phyloP scores from a whole-genome alignment of 2,329 filamentous ascomycete species.

The Emergomyces africanus region DNA sequence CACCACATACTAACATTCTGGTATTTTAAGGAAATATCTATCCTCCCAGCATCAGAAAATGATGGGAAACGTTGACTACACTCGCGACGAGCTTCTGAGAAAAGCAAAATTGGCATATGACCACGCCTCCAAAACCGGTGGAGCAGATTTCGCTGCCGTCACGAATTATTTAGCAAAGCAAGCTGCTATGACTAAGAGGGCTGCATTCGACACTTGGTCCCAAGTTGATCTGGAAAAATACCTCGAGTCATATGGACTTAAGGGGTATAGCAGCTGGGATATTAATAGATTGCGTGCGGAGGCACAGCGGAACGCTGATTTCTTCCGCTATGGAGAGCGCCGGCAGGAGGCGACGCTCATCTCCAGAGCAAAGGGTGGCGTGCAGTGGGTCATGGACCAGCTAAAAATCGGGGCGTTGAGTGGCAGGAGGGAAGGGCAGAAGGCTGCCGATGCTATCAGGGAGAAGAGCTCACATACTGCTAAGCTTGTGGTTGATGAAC shows the following conservation, averaged over 20 bases:
- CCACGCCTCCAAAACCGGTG: slow-evolving; percentile 36
- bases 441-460: slow-evolving; percentile 32
- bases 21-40: slow-evolving; percentile 33
- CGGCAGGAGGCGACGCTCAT: slow-evolving; percentile 51
- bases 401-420: slow-evolving; percentile 36
- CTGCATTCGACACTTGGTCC: slow-evolving; percentile 60
- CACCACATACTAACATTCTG: slow-evolving; percentile 39
- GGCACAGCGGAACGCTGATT: slow-evolving; percentile 60
- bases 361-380: slow-evolving; percentile 43
- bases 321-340: slow-evolving; percentile 63
- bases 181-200: slow-evolving; percentile 54
- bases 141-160: slow-evolving; percentile 45
- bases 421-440: slow-evolving; percentile 36
- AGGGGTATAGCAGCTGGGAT: slow-evolving; percentile 53
- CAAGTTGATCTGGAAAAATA: slow-evolving; percentile 62
- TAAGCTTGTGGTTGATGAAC: not conserved
- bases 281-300: slow-evolving; percentile 57
- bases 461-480: slow-evolving; percentile 21
- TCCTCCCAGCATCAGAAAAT: slow-evolving; percentile 39
- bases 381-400: slow-evolving; percentile 38
- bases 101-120: slow-evolving; percentile 37
- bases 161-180: slow-evolving; percentile 54
- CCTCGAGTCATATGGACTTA: slow-evolving; percentile 64
- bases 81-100: slow-evolving; percentile 59
- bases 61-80: slow-evolving; percentile 49